These are phyloP conservation scores for Boletellus deceptivus DNA, from an alignment of 1,284 basidiomycete genomes.

Conservation along the genomic window DNA sequence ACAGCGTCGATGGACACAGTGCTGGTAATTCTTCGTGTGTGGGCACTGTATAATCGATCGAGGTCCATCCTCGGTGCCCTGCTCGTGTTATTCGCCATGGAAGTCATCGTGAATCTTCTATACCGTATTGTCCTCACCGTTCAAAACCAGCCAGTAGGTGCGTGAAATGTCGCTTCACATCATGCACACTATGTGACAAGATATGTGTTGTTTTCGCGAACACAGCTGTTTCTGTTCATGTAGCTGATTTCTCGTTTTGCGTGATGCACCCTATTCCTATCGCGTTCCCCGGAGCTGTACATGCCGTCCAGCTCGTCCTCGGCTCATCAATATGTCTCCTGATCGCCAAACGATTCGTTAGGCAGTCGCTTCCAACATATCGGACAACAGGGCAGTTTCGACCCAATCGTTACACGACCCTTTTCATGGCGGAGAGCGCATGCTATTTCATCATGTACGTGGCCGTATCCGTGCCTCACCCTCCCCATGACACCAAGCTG, in stretches of 20 bases:
- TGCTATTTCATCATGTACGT: slow-evolving; percentile 1
- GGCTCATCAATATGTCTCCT: not conserved
- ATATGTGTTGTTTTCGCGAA: not conserved
- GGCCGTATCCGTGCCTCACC: too few species aligned
- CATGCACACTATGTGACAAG: not conserved
- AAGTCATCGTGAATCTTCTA: not conserved
- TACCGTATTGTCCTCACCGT: not conserved
- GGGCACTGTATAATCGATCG: not conserved
- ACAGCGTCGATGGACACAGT: not conserved
- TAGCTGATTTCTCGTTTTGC: not conserved
- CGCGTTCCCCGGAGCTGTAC: not conserved
- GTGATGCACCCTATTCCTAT: not conserved
- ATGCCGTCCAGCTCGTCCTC: not conserved
- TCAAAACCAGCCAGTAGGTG: not conserved
- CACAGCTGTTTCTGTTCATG: not conserved
- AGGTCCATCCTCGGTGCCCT: not conserved
- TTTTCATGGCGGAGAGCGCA: not conserved
- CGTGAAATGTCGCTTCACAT: not conserved
- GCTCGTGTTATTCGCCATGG: not conserved
- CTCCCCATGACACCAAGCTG: not conserved
- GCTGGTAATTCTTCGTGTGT: not conserved
- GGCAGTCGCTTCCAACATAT: not conserved
- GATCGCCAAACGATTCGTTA: not conserved
- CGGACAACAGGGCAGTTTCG: not conserved
- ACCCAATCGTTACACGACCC: not conserved